Conservation (phyloP, 2,329 filamentous ascomycete species). For the Neonectria hederae region DNA sequence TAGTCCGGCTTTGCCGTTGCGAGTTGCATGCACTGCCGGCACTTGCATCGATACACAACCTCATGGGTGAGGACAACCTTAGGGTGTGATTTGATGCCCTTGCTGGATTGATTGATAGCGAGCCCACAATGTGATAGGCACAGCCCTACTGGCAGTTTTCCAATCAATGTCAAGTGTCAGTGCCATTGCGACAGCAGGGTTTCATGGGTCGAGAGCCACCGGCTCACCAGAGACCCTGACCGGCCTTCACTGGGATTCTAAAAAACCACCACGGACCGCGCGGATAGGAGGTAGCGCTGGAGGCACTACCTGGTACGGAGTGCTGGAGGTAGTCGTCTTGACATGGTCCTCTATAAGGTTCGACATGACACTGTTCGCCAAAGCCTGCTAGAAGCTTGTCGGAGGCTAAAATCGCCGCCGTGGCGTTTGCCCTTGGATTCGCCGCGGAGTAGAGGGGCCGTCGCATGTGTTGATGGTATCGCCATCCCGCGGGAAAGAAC, state of each 20-base stretch:
- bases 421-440: constrained; percentile 21
- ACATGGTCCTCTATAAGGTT: background rate
- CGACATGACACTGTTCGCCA: constrained; percentile 7
- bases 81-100: constrained; percentile 6
- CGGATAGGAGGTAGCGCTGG: background rate
- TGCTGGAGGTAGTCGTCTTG: no score
- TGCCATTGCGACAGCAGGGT: constrained; percentile 3
- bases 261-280: background rate
- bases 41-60: constrained; percentile 13
- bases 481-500: constrained; percentile 2
- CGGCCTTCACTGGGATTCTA: background rate
- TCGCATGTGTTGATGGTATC: constrained; percentile 3
- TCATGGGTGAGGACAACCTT: background rate
- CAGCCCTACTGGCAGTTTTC: constrained; percentile 4
- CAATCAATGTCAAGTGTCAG: background rate
- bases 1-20: constrained; percentile 9
- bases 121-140: background rate
- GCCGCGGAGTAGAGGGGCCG: constrained; percentile 1
- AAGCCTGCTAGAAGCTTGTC: constrained; percentile 7
- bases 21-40: constrained; percentile 16
- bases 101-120: background rate
- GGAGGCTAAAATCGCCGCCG: background rate
- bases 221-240: background rate
- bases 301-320: no score
- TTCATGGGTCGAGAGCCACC: background rate